Conservation (phyloP, 2,329 filamentous ascomycete genomes). For the Geosmithia flava region DNA sequence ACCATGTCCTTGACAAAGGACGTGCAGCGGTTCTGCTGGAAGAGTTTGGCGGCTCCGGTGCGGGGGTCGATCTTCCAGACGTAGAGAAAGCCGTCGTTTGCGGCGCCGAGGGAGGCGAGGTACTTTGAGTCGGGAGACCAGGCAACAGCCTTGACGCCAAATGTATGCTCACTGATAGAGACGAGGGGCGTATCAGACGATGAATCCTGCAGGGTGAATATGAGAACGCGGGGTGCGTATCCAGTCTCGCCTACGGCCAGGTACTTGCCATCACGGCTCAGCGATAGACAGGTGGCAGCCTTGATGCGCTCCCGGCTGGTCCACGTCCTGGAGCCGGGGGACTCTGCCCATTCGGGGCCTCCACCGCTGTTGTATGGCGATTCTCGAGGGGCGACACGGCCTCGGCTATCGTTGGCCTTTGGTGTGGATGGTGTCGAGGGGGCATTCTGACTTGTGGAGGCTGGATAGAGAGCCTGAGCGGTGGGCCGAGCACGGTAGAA, state of each 20-base stretch:
- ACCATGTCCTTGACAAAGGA: conserved; percentile 75
- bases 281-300: conserved; percentile 77
- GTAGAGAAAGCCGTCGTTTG: conserved; percentile 90
- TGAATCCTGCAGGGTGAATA: conserved; percentile 74
- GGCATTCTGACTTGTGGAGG: conserved; percentile 35
- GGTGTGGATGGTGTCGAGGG: conserved; percentile 41
- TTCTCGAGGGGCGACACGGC: conserved; percentile 38
- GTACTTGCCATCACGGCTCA: conserved; percentile 78
- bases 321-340: conserved; percentile 54
- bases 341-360: conserved; percentile 37
- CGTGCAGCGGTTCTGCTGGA: conserved; percentile 86
- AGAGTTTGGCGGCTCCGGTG: conserved; percentile 65
- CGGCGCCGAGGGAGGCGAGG: conserved; percentile 75
- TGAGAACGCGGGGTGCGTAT: conserved; percentile 79
- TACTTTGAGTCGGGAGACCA: conserved; percentile 83
- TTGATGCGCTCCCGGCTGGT: conserved; percentile 88
- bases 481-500: conserved; percentile 84
- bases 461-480: conserved; percentile 52
- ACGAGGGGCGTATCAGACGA: conserved; percentile 74
- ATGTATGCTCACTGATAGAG: conserved; percentile 78
- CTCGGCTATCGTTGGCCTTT: conserved; percentile 52
- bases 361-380: conserved; percentile 17
- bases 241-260: conserved; percentile 92
- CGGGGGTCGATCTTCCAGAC: conserved; percentile 80
- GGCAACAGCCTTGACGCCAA: conserved; percentile 76